Evolutionary conservation across 768 basidiomycete genomes (phyloP), one percentile per base, ranked within the genome.

Genomic region (Boletus eberwhitei): DNA sequence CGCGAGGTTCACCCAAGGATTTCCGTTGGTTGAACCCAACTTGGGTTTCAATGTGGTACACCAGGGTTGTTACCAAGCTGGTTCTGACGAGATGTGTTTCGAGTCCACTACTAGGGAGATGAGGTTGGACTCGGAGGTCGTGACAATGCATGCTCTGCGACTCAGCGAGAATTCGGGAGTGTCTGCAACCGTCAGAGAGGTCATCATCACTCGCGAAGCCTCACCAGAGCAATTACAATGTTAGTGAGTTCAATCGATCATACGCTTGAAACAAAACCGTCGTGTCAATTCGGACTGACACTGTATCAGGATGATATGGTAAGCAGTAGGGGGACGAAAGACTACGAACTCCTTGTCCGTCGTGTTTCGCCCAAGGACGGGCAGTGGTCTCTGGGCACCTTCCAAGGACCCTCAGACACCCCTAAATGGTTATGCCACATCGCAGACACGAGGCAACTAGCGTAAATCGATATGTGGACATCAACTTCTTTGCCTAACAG

Each of bases 21-120:
- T 38, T 59, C 57, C 13, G 44, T 58, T 29, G 49, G 43, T 47
- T 53, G 48, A 11, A 29, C 31, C 29, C 3, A 26, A 5, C 13
- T 39, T 12, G 24, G 48, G 4, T 16, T 9, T 46, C 24, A 22
- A 22, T 31, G 29, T n/a, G 21, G 14, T 32, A 22, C 32, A 24
- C 26, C 12, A 14, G 16, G 36, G 21, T 16, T 13, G 17, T 34
- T 12, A 8, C 11, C 17, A 32, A 13, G 5, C 21, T 40, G 26
- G 22, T 1, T 39, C 21, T 13, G 38, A 31, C 39, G 32, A 14
- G 12, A 19, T n/a, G 7, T 14, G 12, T 3, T 29, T 22, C 29
- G 37, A 35, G 3, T n/a, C 29, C 13, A 26, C 2, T 8, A 26
- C 2, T 8, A 16, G 17, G 36, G 42, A 44, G 12, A 58, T 24